Percentiles rank a stretch among this genome's conserved stretches.
These are phyloP conservation scores for Dactylella cylindrospora DNA, from an alignment of 2,329 filamentous ascomycete genomes.

Conservation along the genomic window DNA sequence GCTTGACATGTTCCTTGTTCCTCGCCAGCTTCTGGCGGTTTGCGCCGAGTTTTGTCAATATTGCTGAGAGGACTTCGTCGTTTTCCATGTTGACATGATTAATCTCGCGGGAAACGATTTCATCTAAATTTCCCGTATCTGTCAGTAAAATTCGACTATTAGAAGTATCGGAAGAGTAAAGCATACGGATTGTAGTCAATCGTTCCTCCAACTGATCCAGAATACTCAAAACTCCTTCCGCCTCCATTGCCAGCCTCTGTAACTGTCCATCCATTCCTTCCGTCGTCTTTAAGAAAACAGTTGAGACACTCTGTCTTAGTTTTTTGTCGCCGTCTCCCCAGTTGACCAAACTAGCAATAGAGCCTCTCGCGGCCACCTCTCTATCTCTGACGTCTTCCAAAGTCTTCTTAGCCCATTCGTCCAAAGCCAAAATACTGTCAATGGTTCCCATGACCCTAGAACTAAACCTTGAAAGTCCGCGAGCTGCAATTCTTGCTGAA, in stretches of 20 bases:
- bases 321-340: constrained; percentile 53
- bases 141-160: background rate
- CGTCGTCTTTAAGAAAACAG: constrained; percentile 63
- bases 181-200: constrained; percentile 67
- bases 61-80: constrained; percentile 66
- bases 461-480: constrained; percentile 70
- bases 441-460: constrained; percentile 47
- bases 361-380: constrained; percentile 45
- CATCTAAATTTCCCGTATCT: constrained; percentile 15
- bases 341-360: constrained; percentile 54
- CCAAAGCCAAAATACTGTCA: constrained; percentile 46
- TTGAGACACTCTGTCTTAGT: constrained; percentile 50
- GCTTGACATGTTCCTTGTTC: constrained; percentile 63
- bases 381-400: constrained; percentile 43
- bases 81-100: constrained; percentile 61
- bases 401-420: constrained; percentile 47
- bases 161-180: constrained; percentile 53
- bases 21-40: constrained; percentile 64
- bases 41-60: constrained; percentile 75
- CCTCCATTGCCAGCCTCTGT: constrained; percentile 69
- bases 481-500: constrained; percentile 64
- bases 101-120: constrained; percentile 62
- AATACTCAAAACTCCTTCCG: constrained; percentile 64
- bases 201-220: constrained; percentile 70
- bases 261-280: constrained; percentile 62